Conservation (phyloP, 768 basidiomycete species). For the Lactarius akahatsu region DNA sequence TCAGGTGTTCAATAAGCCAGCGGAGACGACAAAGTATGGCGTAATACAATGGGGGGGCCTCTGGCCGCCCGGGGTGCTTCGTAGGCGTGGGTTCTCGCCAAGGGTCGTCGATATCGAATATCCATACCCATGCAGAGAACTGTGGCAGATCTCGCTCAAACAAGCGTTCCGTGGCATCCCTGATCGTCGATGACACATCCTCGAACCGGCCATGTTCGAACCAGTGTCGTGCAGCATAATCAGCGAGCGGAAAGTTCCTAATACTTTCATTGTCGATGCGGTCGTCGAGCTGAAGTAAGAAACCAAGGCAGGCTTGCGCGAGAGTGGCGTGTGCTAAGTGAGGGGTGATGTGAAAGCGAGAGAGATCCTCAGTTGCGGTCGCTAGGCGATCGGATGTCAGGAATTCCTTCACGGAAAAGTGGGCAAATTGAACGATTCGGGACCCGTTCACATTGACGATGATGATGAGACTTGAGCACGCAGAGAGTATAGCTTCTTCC, state of each 20-base stretch:
- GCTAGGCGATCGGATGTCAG: constrained; percentile 6
- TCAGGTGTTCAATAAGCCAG: neutral
- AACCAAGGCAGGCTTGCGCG: neutral
- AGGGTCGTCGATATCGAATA: constrained; percentile 2
- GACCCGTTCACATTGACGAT: neutral
- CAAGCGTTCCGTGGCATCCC: neutral
- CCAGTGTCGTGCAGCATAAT: constrained; percentile 9
- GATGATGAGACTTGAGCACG: constrained; percentile 1
- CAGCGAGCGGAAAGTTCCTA: neutral
- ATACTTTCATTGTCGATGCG: neutral
- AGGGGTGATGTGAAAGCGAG: neutral
- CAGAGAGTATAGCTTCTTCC: neutral
- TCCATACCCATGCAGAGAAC: constrained; percentile 5
- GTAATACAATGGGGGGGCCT: constrained; percentile 1
- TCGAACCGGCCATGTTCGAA: neutral
- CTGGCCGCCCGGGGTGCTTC: neutral
- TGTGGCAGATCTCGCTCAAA: neutral
- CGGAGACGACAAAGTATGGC: neutral
- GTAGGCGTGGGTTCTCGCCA: neutral
- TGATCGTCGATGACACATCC: neutral
- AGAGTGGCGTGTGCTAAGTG: neutral
- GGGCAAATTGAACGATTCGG: neutral
- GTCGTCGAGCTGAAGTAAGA: constrained; percentile 2
- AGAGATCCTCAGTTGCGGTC: neutral
- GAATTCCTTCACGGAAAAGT: constrained; percentile 8